Evolutionary conservation across 352 stramenopile genomes (phyloP), one percentile per base, ranked within the genome.

Genomic region (Globisporangium sylvaticum): DNA sequence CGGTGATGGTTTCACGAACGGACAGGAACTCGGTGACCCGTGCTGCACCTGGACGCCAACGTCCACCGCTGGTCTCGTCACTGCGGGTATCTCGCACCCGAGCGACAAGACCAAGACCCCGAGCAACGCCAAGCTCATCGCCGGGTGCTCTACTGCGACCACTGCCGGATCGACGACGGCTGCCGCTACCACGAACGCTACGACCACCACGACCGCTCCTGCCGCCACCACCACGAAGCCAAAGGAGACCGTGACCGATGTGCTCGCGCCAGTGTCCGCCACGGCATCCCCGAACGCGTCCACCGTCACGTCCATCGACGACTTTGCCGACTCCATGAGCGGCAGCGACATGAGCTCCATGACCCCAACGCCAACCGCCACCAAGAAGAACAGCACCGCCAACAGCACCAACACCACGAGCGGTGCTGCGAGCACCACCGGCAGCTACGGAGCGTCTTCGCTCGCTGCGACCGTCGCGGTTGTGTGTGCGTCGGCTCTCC

Each of bases 1-100:
- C 64, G 81, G 80, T 62, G 89, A 96, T 60, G 89, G 89, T 22
- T 88, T 87, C 70, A 92, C 81, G 15, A 96, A 96, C 68, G 88
- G 88, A 42, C 76, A 92, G 68, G 88, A 96, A 58, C 80, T 96
- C 4, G 87, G 88, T 32, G 88, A 96, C 57, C 85, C 87, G 15
- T 93, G 89, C 75, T 96, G 88, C 69, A 81, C 73, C 56, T 96
- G 88, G 88, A 87, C 72, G 34, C 50, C 72, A 22, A 75, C 72
- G 31, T 81, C 74, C 58, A 70, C 78, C 1, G 82, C 62, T 10
- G 58, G 54, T 1, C 73, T 92, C n/a, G 71, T 92, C 59, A 82
- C 77, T 39, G 4, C 34, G 34, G 84, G 84, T 46, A 74, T 91
- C 27, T 88, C 79, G 56, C 69, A 91, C 73, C 84, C 84, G 37